Evolutionary conservation across 306 rosid genomes (phyloP), one percentile per base, ranked within the genome.

Genomic region (Acacia crassicarpa): DNA sequence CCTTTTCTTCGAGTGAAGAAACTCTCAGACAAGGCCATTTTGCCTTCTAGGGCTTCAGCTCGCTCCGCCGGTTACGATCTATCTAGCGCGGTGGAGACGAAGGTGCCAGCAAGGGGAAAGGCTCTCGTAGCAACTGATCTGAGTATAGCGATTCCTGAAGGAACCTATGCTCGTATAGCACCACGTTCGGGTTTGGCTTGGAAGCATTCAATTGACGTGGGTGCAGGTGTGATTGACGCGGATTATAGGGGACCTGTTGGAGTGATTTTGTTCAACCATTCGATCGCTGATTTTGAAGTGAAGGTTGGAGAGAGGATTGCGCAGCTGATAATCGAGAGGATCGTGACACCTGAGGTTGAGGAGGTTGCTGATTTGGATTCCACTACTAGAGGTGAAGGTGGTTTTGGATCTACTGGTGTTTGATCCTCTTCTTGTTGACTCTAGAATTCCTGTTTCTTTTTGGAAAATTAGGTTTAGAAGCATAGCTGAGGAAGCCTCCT

Each of bases 361-460:
- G 94, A 90, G 85, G 93, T 95, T 46, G 85, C 83, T 51, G 97
- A 92, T 84, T 83, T 93, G 85, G 98, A 93, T 40, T 48, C 83
- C 13, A 95, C 97, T 40, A 83, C 45, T 5, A 85, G 99, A 65
- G 97, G 98, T 1, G 81, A 80, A 9, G 94, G 93, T 15, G 98
- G 97, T 16, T 92, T 95, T 20, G 99, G 99, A 4, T 95, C 99
- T 15, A 95, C 99, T 0, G 99, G 99, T 2, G 87, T 95, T 45
- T 93, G 85, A 88, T 9, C 17, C 5, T 30, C 1, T n/a, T 61
- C 11, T 48, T 17, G 9, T 48, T 71, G 1, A 20, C 41, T 10
- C 8, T 40, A 1, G 1, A 22, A 9, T n/a, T 9, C 17, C 12
- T 23, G 0, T 68, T 40, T 4, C 6, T 77, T 44, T 71, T 44